Evolutionary conservation across 345 rosid species (phyloP).

Genomic region (Populus deltoides): DNA sequence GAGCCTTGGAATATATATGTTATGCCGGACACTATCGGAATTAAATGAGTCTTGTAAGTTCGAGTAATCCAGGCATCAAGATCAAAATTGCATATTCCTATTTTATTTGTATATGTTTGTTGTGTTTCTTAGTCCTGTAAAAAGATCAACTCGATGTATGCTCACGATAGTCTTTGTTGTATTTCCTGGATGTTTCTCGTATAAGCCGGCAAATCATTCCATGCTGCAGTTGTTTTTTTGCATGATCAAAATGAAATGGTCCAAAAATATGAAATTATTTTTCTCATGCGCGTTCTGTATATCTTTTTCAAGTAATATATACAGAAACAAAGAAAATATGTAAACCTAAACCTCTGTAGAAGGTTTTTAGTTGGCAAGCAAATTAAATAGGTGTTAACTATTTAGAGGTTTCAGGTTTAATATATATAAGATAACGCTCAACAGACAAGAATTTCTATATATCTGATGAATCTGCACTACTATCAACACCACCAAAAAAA

Average conservation of each 20-base stretch:
- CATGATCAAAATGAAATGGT: neutral
- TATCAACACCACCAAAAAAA: too few relatives aligned
- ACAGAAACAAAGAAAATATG: too few relatives aligned
- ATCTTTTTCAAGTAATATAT: too few relatives aligned
- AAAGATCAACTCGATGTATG: neutral
- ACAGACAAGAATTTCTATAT: neutral
- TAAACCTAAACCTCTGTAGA: too few relatives aligned
- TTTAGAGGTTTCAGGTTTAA: neutral
- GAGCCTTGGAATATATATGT: neutral
- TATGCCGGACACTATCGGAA: conserved; percentile 2
- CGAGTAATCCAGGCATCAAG: conserved; percentile 4
- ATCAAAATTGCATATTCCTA: neutral
- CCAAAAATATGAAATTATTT: neutral
- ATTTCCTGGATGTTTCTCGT: conserved; percentile 8
- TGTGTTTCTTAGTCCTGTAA: neutral
- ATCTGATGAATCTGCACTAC: too few relatives aligned
- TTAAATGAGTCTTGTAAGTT: neutral
- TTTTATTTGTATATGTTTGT: neutral
- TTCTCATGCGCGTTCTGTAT: too few relatives aligned
- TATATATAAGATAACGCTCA: neutral
- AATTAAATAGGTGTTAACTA: neutral
- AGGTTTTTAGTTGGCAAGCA: neutral
- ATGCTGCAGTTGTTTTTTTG: neutral
- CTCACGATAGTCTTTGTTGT: neutral
- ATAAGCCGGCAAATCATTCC: conserved; percentile 11